Evolutionary conservation across 805 yeast genomes (phyloP), one percentile per base, ranked within the genome.

Genomic region (Candida michaelii): DNA sequence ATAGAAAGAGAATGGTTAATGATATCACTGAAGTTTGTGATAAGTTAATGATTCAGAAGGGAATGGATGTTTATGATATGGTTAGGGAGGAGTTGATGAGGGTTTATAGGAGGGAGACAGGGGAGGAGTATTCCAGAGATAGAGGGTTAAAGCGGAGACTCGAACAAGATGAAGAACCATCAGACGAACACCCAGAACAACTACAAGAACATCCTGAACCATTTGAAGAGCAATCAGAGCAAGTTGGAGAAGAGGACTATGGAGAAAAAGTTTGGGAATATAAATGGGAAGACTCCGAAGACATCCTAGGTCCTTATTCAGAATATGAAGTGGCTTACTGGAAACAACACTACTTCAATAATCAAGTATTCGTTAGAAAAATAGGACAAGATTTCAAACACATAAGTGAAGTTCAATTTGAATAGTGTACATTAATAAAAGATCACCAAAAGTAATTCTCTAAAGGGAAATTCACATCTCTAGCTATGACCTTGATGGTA

Each of bases 391-490:
- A 43, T 1, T 69, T 68, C 39, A 29, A 11, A 3, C 60, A 56
- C 24, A 53, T 69, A 1, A 49, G 53, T 19, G 39, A 50, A 1
- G 55, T 62, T 7, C 36, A 21, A 21, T 21, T 21, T 21, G 23
- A n/a, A n/a, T n/a, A n/a, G n/a, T n/a, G n/a, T n/a, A n/a, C n/a
- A n/a, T n/a, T n/a, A n/a, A n/a, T n/a, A n/a, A n/a, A n/a, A 4
- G 4, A 25, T 25, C n/a, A 25, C 29, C 29, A 88, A 52, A 34
- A 34, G 54, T 83, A 88, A 45, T 77, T 80, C 21, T 74, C 79
- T 9, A 89, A 69, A 1, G 82, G 86, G 52, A 90, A 79, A 8
- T 76, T 69, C 7, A 89, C 68, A 15, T 84, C 86, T 15, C 69
- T 60, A 0, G 95, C 80, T 29, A 89, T 67, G 36, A 73, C 71